A percentile compares a stretch with the other conserved stretches of the same genome.
Conservation (phyloP, 164 flowering plant species). For the Akebia trifoliata region DNA sequence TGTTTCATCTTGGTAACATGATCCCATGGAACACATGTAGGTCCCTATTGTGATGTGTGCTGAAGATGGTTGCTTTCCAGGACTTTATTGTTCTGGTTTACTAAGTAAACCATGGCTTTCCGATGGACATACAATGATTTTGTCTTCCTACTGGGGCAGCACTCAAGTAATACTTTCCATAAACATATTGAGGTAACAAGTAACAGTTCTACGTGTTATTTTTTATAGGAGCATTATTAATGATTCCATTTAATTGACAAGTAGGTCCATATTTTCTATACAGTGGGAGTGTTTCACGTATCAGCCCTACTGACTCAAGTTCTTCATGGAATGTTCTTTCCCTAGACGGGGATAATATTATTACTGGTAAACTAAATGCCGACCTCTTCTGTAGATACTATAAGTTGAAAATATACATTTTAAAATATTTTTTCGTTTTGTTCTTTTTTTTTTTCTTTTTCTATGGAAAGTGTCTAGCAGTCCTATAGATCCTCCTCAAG, state of each 20-base stretch:
- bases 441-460: slow-evolving; percentile 5
- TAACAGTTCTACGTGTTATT: neutral
- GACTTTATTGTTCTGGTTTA: slow-evolving; percentile 58
- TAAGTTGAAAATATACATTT: neutral
- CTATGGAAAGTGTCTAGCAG: slow-evolving; percentile 70
- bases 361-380: slow-evolving; percentile 60
- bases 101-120: slow-evolving; percentile 83
- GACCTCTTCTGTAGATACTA: neutral
- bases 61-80: slow-evolving; percentile 79
- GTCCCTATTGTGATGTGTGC: slow-evolving; percentile 70
- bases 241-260: slow-evolving; percentile 4
- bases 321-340: slow-evolving; percentile 77
- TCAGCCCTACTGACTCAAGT: slow-evolving; percentile 56
- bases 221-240: neutral
- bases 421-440: neutral
- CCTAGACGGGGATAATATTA: slow-evolving; percentile 68
- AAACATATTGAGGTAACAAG: slow-evolving; percentile 62
- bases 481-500: slow-evolving; percentile 65
- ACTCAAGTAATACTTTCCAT: slow-evolving; percentile 68
- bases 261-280: slow-evolving; percentile 7
- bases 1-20: neutral
- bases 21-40: slow-evolving; percentile 31
- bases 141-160: slow-evolving; percentile 81
- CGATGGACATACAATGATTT: slow-evolving; percentile 71
- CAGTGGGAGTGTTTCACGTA: slow-evolving; percentile 63